Evolutionary conservation across 164 flowering plant species (phyloP).

Genomic region (Houttuynia cordata): DNA sequence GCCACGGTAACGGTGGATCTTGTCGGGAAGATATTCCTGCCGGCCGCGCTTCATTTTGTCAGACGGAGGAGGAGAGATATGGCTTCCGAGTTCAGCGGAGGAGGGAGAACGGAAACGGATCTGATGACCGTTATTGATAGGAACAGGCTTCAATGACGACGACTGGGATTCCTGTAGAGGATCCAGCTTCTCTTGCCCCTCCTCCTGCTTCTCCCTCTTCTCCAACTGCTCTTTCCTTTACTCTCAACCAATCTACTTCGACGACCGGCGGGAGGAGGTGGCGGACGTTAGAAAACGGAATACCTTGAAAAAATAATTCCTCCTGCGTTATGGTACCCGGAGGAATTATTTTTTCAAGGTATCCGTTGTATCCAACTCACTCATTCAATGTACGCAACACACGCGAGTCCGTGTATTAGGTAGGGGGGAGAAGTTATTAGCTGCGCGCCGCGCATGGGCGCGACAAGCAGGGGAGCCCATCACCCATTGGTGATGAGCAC

Average conservation of each 20-base stretch:
- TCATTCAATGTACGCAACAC: too few relatives aligned
- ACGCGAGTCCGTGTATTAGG: too few relatives aligned
- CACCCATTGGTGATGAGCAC: too few relatives aligned
- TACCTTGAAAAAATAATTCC: too few relatives aligned
- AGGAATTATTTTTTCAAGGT: too few relatives aligned
- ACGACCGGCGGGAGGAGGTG: too few relatives aligned
- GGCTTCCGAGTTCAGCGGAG: slow-evolving; percentile 67
- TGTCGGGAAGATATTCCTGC: slow-evolving; percentile 43
- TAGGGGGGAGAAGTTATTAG: too few relatives aligned
- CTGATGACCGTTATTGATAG: slow-evolving; percentile 56
- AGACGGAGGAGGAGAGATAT: slow-evolving; percentile 12
- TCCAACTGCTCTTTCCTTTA: neutral
- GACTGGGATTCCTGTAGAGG: slow-evolving; percentile 42
- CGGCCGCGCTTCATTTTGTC: slow-evolving; percentile 29
- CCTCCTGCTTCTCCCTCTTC: neutral
- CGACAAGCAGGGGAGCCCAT: too few relatives aligned
- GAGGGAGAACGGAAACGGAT: slow-evolving; percentile 94
- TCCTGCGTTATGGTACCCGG: too few relatives aligned
- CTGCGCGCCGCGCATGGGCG: too few relatives aligned
- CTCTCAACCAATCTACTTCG: neutral
- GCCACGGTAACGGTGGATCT: slow-evolving; percentile 51
- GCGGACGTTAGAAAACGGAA: too few relatives aligned
- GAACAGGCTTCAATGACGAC: slow-evolving; percentile 28
- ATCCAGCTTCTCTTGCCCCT: slow-evolving; percentile 37
- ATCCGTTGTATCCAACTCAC: too few relatives aligned